Evolutionary conservation across 192 early-diverging fungal species (phyloP), one percentile per base, ranked within the genome.

Genomic region (Chytriomyces sp.): DNA sequence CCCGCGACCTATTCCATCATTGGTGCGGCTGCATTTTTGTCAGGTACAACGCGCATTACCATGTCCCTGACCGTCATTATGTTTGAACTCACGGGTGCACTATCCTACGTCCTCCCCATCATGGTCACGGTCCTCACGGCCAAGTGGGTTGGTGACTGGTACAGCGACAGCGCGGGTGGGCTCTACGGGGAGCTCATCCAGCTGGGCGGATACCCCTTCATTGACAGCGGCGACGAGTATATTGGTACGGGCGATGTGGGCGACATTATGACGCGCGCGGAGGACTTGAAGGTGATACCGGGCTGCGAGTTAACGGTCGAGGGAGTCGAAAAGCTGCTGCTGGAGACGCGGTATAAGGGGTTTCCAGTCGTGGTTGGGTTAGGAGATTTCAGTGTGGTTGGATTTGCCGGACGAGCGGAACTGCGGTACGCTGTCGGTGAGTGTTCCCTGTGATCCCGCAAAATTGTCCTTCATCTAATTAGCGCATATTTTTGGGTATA

Each of bases 31-130:
- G 95, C 94, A 2, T 87, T 91, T 4, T 80, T 98, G 65, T 89
- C 85, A 41, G 94, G 94, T 2, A 91, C 94, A 10, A 96, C 94
- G 80, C 90, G 92, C 70, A 91, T 93, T 66, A 93, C 94, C n/a
- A 79, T 86, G 38, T 80, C 79, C 3, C 65, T 84, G 36, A 94
- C 95, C 0, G 96, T 99, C 8, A 98, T 99, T 76, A 96, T 98
- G 94, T 99, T 98, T 80, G 98, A 99, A 75, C 80, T 99, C 64
- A 99, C 98, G 0, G 95, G 95, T 19, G 93, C 96, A 2, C 78
- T 99, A 28, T 92, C 92, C 14, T 99, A 96, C 75, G 77, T 85
- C 52, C 81, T 96, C 5, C 85, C 85, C 0, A 78, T 86, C 25
- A 86, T 86, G 78, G 54, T 78, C 19, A 78, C 82, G 3, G 76